Conservation (phyloP, 1,284 basidiomycete species). For the Kwoniella shivajii region DNA sequence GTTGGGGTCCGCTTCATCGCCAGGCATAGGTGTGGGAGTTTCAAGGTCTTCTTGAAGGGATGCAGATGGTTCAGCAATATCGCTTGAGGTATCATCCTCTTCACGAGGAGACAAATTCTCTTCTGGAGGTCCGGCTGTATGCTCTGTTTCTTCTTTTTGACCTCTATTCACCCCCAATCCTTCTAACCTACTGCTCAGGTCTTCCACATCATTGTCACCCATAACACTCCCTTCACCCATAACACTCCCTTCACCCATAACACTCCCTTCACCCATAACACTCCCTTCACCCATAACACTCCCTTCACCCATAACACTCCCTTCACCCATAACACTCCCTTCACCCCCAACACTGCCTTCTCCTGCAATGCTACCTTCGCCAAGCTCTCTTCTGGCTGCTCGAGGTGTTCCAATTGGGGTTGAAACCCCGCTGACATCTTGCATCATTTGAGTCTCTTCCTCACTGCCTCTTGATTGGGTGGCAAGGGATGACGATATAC, state of each 20-base stretch:
- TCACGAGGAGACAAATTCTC: neutral
- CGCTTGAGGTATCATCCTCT: neutral
- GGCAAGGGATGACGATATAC: slow-evolving; percentile 36
- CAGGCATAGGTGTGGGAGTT: neutral
- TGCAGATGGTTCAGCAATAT: neutral
- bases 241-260: slow-evolving; percentile 32
- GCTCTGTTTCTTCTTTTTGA: neutral
- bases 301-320: slow-evolving; percentile 27
- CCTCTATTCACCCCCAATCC: slow-evolving; percentile 11
- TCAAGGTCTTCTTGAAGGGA: neutral
- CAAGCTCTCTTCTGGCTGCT: slow-evolving; percentile 36
- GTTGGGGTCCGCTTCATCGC: slow-evolving; percentile 22
- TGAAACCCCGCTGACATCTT: slow-evolving; percentile 46
- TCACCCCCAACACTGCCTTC: slow-evolving; percentile 27
- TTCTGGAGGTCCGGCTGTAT: slow-evolving; percentile 7
- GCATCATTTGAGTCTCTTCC: slow-evolving; percentile 38
- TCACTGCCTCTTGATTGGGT: slow-evolving; percentile 35
- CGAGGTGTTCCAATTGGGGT: slow-evolving; percentile 49
- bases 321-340: slow-evolving; percentile 26
- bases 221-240: slow-evolving; percentile 25
- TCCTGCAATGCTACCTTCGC: slow-evolving; percentile 29
- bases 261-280: slow-evolving; percentile 22
- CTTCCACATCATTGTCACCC: slow-evolving; percentile 19
- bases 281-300: slow-evolving; percentile 24
- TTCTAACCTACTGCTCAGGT: slow-evolving; percentile 12